These are phyloP conservation scores for Lipomyces yamadae DNA, from an alignment of 805 yeast genomes.

Conservation along the genomic window DNA sequence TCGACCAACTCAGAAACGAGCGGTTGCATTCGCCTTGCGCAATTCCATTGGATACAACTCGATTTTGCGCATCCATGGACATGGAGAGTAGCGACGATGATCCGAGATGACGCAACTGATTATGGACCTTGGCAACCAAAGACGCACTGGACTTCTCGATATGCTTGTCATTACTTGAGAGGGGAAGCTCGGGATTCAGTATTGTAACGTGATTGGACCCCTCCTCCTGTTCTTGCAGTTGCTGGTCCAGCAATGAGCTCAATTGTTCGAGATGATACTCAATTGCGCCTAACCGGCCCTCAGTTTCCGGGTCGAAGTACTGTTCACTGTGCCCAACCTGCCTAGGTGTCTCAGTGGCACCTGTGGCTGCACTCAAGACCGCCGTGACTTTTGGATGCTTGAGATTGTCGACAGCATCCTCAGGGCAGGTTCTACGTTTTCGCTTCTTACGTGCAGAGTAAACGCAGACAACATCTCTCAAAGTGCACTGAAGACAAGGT, in stretches of 20 bases:
- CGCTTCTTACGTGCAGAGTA: slow-evolving; percentile 33
- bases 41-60: not conserved
- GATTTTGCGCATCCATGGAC: not conserved
- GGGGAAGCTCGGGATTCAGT: not conserved
- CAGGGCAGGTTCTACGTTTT: slow-evolving; percentile 19
- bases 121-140: slow-evolving; percentile 19
- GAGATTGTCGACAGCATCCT: not conserved
- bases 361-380: not conserved
- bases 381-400: not conserved
- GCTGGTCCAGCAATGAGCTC: slow-evolving; percentile 20
- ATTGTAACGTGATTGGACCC: not conserved
- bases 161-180: not conserved
- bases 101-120: slow-evolving; percentile 13
- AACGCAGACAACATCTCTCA: slow-evolving; percentile 31
- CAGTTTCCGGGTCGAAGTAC: not conserved
- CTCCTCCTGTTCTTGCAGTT: not conserved
- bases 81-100: slow-evolving; percentile 7
- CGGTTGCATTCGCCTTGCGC: slow-evolving; percentile 1
- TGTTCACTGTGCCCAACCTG: not conserved
- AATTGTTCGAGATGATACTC: slow-evolving; percentile 30
- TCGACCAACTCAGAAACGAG: slow-evolving; percentile 21
- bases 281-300: slow-evolving; percentile 15
- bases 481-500: slow-evolving; percentile 32
- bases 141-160: not conserved
- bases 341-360: not conserved